phyloP scores from a whole-genome alignment of 345 rosid species.

The Syzygium jambos region DNA sequence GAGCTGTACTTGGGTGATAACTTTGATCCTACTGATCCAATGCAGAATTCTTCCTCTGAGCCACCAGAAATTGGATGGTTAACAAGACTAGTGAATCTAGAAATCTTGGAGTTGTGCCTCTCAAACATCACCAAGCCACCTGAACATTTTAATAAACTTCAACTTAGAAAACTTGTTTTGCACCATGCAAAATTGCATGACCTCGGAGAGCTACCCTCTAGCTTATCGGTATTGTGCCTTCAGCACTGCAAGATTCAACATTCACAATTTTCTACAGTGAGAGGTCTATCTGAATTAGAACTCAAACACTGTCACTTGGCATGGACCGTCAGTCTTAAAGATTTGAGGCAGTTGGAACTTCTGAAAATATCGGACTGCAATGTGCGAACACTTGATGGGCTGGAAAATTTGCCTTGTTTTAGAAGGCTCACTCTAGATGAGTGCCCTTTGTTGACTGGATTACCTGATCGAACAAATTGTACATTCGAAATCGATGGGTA shows the following conservation, averaged over 20 bases:
- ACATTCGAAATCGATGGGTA: neutral
- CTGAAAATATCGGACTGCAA: neutral
- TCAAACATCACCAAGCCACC: neutral
- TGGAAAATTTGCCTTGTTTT: neutral
- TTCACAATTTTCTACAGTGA: neutral
- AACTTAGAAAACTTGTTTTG: neutral
- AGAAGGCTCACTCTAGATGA: neutral
- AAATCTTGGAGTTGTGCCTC: neutral
- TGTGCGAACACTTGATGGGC: neutral
- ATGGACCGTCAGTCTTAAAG: neutral
- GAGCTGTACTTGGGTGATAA: neutral
- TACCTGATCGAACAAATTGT: neutral
- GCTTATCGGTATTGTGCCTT: neutral
- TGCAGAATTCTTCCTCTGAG: neutral
- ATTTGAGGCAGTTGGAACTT: neutral
- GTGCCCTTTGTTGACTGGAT: neutral
- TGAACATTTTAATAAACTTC: neutral
- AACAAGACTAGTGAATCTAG: neutral
- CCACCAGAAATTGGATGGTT: neutral
- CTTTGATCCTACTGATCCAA: neutral
- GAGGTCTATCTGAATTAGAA: neutral
- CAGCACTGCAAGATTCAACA: neutral
- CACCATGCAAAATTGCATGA: accelerated
- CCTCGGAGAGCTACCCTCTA: neutral
- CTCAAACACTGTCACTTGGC: neutral